phyloP scores from a whole-genome alignment of 768 basidiomycete genomes.

The Cubamyces lactineus region DNA sequence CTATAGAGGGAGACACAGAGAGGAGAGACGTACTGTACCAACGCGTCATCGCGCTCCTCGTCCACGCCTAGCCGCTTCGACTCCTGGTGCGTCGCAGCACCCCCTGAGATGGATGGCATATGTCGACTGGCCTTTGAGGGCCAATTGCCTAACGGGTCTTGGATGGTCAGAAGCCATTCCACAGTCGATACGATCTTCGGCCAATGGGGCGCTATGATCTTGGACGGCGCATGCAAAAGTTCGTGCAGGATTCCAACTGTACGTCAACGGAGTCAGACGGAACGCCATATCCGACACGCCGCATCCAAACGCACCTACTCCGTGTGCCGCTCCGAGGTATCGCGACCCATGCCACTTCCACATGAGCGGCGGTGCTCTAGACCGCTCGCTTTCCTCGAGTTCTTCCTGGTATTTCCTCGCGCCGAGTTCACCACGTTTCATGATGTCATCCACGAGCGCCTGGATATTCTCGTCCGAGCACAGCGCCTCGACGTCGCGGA shows the following conservation, averaged over 20 bases:
- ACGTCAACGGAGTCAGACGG: too few relatives aligned
- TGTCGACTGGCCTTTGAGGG: constrained; percentile 42
- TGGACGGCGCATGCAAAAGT: constrained; percentile 47
- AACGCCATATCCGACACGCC: not conserved
- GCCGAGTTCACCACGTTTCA: constrained; percentile 47
- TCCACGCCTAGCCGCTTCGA: constrained; percentile 13
- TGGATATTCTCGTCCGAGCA: constrained; percentile 40
- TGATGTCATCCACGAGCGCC: constrained; percentile 48
- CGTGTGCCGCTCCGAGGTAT: constrained; percentile 62
- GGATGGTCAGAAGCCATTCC: constrained; percentile 50
- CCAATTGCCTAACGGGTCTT: constrained; percentile 57
- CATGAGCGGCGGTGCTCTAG: constrained; percentile 49
- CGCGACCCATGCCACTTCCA: constrained; percentile 62
- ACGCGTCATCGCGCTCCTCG: constrained; percentile 36
- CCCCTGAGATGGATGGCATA: constrained; percentile 16
- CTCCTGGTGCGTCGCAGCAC: constrained; percentile 6
- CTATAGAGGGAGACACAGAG: not conserved
- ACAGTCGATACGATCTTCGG: constrained; percentile 46
- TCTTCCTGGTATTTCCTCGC: constrained; percentile 39
- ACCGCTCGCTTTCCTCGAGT: constrained; percentile 25
- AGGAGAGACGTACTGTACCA: constrained; percentile 50
- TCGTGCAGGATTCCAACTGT: constrained; percentile 59
- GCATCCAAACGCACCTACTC: constrained; percentile 47
- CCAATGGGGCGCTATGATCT: constrained; percentile 43
- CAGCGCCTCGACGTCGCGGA: constrained; percentile 28